Evolutionary conservation across 129 eudicot species (phyloP), one percentile per base, ranked within the genome.

Genomic region (Saposhnikovia divaricata): DNA sequence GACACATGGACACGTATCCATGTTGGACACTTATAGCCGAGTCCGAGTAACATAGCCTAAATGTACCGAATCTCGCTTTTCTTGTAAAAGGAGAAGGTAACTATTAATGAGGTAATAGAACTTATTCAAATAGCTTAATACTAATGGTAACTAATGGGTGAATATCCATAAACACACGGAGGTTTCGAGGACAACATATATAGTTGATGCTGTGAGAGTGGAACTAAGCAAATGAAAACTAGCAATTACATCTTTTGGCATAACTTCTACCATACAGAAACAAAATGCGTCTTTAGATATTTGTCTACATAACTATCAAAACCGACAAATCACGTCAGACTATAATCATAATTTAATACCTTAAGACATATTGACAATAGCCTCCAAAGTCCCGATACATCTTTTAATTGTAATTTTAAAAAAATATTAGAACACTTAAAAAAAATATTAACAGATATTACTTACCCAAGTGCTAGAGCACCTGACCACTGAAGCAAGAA

Each of bases 401-500:
- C 42, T 31, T 34, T 68, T 68, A 68, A 42, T 68, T 68, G 21
- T 27, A 12, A 23, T 31, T 68, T 15, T 14, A 6, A 31, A 31
- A 31, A 4, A 4, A 31, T 1, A 27, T 11, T 27, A 27, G 37
- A 9, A 13, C 39, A 68, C 23, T 27, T 28, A 1, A 4, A 34
- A 77, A 61, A 34, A 34, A 31, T 45, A 2, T 15, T 23, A 82
- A 4, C 9, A 43, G 25, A 44, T 14, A 59, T 74, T n/a, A 70
- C 91, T 72, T 72, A 93, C 98, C 98, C 98, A 27, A 91, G 98
- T 63, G 98, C 98, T 18, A 93, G 84, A 72, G 98, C 98, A 70
- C 98, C 97, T n/a, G 98, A 91, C 98, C 98, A 93, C 85, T 93
- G 98, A 82, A 93, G 97, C 85, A 93, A 90, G 86, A 93, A 93